A percentile compares a stretch with the other conserved stretches of the same genome.
These are phyloP conservation scores for Pseudocercospora eumusae DNA, from an alignment of 2,329 filamentous ascomycete genomes.

Conservation along the genomic window DNA sequence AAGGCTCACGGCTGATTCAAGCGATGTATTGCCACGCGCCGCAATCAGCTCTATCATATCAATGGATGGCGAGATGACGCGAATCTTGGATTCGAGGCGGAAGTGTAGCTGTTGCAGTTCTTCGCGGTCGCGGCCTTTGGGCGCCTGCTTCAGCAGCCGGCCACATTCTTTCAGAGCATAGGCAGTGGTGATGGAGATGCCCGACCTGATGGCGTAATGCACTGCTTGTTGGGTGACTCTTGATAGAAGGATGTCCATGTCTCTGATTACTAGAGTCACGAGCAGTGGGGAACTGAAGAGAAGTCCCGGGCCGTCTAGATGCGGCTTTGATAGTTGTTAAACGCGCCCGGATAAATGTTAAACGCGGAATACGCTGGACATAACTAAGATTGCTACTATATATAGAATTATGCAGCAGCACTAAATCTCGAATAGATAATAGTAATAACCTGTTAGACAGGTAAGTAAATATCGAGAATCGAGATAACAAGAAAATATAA, in stretches of 20 bases:
- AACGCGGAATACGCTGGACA: too few relatives aligned
- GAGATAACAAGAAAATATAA: too few relatives aligned
- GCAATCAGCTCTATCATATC: constrained; percentile 89
- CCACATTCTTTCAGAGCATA: constrained; percentile 84
- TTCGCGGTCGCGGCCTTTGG: constrained; percentile 67
- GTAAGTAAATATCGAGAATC: too few relatives aligned
- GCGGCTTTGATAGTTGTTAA: too few relatives aligned
- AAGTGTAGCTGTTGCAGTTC: constrained; percentile 73
- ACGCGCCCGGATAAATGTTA: too few relatives aligned
- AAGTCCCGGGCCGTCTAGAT: too few relatives aligned
- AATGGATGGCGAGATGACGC: constrained; percentile 87
- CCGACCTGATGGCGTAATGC: constrained; percentile 88
- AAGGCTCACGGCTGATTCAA: constrained; percentile 81
- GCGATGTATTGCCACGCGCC: constrained; percentile 72
- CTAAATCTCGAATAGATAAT: too few relatives aligned
- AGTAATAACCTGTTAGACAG: too few relatives aligned
- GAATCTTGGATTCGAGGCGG: constrained; percentile 81
- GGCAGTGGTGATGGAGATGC: constrained; percentile 78
- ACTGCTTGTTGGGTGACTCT: constrained; percentile 77
- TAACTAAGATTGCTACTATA: too few relatives aligned
- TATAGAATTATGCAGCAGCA: too few relatives aligned
- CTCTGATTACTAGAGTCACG: too few relatives aligned
- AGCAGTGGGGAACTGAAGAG: too few relatives aligned
- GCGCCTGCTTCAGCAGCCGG: constrained; percentile 71
- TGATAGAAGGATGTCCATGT: constrained; percentile 71